A percentile compares a stretch with the other conserved stretches of the same genome.
These are phyloP conservation scores for Phytopythium aichiense DNA, from an alignment of 352 stramenopile species.

Conservation along the genomic window DNA sequence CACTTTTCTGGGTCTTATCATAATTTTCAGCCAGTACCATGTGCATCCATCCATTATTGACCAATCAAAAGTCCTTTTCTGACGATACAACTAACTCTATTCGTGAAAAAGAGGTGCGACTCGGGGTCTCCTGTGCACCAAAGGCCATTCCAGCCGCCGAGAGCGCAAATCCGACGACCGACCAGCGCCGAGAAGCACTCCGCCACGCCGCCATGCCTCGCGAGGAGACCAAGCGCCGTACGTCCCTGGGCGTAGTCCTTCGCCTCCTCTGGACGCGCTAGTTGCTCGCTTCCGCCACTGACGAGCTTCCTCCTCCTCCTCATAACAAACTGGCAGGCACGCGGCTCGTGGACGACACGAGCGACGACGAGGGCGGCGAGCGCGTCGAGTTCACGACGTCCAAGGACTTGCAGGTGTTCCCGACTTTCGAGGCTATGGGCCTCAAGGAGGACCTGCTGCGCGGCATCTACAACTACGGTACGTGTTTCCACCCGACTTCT, in stretches of 20 bases:
- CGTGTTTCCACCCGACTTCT: too few species aligned
- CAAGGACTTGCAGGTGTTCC: constrained; percentile 82
- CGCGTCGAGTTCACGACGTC: constrained; percentile 90
- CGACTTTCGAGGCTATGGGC: constrained; percentile 90
- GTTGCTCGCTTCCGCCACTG: not conserved
- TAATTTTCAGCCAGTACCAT: not conserved
- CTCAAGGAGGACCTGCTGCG: constrained; percentile 91
- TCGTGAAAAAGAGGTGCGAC: not conserved
- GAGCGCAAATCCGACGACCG: not conserved
- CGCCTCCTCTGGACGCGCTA: not conserved
- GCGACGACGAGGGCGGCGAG: constrained; percentile 46
- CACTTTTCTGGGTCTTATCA: not conserved
- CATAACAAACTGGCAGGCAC: constrained; percentile 23
- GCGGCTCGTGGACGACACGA: constrained; percentile 55
- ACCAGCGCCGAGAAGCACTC: not conserved
- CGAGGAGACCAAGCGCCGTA: constrained; percentile 14
- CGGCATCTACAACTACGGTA: constrained; percentile 86
- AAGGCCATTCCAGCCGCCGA: not conserved
- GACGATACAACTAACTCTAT: not conserved
- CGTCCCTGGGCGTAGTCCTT: not conserved
- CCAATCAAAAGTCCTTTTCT: not conserved
- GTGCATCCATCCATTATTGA: not conserved
- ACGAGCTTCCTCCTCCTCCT: not conserved
- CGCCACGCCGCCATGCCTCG: constrained; percentile 4
- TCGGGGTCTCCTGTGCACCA: not conserved